Evolutionary conservation across 2,329 filamentous ascomycete genomes (phyloP).

Genomic region (Ustulina deusta): DNA sequence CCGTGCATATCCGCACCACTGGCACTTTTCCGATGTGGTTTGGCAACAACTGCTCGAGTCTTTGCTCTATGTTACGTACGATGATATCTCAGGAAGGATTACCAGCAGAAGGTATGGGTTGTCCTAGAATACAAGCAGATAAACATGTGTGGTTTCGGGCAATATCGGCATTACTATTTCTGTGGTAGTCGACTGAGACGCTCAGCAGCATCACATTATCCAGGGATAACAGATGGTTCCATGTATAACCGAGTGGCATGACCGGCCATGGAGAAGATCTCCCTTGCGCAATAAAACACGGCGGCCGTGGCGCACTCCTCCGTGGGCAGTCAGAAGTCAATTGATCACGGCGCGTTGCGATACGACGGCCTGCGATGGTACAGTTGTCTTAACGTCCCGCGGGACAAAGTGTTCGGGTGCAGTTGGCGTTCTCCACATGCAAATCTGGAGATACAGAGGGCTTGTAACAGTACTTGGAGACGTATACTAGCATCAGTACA

Average conservation of each 20-base stretch:
- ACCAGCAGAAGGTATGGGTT: slow-evolving; percentile 15
- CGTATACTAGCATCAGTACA: slow-evolving; percentile 7
- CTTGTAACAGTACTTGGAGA: slow-evolving; percentile 38
- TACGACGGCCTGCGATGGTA: not conserved
- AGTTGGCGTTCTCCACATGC: slow-evolving; percentile 21
- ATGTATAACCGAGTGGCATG: slow-evolving; percentile 2
- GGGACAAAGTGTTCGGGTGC: slow-evolving; percentile 3
- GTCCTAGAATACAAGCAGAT: slow-evolving; percentile 28
- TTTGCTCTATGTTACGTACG: slow-evolving; percentile 1
- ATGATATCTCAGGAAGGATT: slow-evolving; percentile 24
- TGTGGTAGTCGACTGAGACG: slow-evolving; percentile 24
- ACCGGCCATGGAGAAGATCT: slow-evolving; percentile 7
- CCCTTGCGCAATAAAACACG: slow-evolving; percentile 11
- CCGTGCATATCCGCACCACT: not conserved
- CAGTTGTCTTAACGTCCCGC: slow-evolving; percentile 5
- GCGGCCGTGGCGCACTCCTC: slow-evolving; percentile 4
- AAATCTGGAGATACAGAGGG: slow-evolving; percentile 22
- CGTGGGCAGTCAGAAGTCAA: slow-evolving; percentile 3
- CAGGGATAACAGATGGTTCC: slow-evolving; percentile 20
- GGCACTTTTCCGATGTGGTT: not conserved
- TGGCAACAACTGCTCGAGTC: not conserved
- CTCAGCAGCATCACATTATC: slow-evolving; percentile 20
- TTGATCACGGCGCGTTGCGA: slow-evolving; percentile 14
- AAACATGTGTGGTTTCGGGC: slow-evolving; percentile 30
- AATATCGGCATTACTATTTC: slow-evolving; percentile 40